Evolutionary conservation across 768 basidiomycete genomes (phyloP).

Genomic region (Phlebiopsis gigantea): DNA sequence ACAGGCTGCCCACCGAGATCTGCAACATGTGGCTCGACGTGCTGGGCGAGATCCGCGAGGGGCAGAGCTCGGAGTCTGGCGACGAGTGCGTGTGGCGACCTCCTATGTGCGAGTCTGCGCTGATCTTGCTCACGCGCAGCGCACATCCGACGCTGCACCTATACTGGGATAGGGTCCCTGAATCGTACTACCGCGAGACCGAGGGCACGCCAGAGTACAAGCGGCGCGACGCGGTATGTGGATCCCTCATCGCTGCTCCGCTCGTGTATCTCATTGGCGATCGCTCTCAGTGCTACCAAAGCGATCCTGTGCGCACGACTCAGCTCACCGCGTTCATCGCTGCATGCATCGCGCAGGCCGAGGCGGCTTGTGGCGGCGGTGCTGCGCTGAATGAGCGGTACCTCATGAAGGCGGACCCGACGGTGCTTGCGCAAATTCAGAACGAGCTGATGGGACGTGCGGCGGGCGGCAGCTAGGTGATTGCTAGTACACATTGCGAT

Average conservation of each 20-base stretch:
- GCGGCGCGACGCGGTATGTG: constrained; percentile 66
- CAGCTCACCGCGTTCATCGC: constrained; percentile 60
- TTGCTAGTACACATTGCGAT: too few relatives aligned
- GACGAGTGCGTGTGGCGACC: background rate
- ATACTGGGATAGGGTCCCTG: constrained; percentile 69
- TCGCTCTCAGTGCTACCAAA: constrained; percentile 53
- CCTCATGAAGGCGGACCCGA: constrained; percentile 63
- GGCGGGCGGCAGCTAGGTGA: background rate
- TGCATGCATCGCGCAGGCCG: constrained; percentile 56
- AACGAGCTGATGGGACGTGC: constrained; percentile 15
- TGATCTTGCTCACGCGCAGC: background rate
- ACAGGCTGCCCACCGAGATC: constrained; percentile 66
- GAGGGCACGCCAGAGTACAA: constrained; percentile 70
- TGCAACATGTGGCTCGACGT: constrained; percentile 89
- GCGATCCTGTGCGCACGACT: constrained; percentile 65
- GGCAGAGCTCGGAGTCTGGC: constrained; percentile 29
- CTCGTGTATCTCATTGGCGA: background rate
- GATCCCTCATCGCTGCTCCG: background rate
- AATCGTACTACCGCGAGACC: constrained; percentile 54
- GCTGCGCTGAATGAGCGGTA: constrained; percentile 55
- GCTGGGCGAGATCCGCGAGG: constrained; percentile 81
- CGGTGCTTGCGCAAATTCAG: constrained; percentile 63
- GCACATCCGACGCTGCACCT: constrained; percentile 38
- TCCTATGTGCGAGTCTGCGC: background rate
- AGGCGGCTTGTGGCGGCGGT: constrained; percentile 52